Conservation (phyloP, 148 eudicot genomes). For the Vaccinium myrtillus region DNA sequence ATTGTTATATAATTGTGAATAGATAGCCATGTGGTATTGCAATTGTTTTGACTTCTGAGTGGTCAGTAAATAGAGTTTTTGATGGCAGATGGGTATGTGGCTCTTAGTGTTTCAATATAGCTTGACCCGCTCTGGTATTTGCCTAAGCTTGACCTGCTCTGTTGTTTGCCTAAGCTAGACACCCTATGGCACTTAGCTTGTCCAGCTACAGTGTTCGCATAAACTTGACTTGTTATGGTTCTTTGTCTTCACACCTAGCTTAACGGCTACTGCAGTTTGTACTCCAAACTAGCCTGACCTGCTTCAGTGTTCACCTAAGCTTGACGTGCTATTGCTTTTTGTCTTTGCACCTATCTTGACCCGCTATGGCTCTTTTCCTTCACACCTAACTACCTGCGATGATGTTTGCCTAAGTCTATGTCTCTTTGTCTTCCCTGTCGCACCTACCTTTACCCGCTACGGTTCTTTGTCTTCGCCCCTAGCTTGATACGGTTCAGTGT, state of each 20-base stretch:
- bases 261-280: neutral
- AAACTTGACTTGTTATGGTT: neutral
- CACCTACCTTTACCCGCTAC: neutral
- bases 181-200: neutral
- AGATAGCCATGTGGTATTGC: neutral
- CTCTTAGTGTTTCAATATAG: neutral
- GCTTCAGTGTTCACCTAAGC: neutral
- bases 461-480: neutral
- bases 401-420: neutral
- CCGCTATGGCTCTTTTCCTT: neutral
- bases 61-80: neutral
- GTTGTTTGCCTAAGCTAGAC: neutral
- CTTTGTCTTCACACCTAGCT: neutral
- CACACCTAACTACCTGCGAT: neutral
- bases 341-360: neutral
- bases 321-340: neutral
- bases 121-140: neutral
- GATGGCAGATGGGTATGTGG: slow-evolving; percentile 1
- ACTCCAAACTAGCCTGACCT: neutral
- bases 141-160: neutral
- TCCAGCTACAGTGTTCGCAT: neutral
- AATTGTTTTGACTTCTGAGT: neutral
- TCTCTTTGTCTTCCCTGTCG: neutral
- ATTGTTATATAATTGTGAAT: too few relatives aligned
- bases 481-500: neutral